Percentiles rank a stretch among this genome's conserved stretches.
These are phyloP conservation scores for Venturia aucupariae DNA, from an alignment of 2,329 filamentous ascomycete species.

Conservation along the genomic window DNA sequence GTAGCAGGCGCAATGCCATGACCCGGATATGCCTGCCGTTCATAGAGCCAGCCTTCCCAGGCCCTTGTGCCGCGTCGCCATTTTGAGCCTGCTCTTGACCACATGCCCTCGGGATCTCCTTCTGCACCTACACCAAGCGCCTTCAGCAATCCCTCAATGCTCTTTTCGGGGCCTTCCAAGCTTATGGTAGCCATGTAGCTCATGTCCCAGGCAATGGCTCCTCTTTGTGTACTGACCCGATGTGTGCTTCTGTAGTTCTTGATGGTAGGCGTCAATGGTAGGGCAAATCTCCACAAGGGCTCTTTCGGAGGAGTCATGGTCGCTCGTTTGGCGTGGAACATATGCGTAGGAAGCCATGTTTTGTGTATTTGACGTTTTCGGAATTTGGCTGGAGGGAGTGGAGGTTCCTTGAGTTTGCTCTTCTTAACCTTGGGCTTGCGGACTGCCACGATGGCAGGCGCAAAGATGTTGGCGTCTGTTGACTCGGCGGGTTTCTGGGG, in stretches of 20 bases:
- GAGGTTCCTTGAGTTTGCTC: conserved; percentile 57
- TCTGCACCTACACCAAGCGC: conserved; percentile 49
- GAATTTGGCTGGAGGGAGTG: conserved; percentile 58
- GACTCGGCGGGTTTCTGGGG: background rate
- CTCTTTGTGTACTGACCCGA: conserved; percentile 63
- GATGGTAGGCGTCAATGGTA: conserved; percentile 76
- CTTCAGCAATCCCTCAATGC: conserved; percentile 57
- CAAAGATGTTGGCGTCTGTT: conserved; percentile 22
- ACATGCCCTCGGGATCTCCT: conserved; percentile 45
- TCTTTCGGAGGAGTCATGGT: conserved; percentile 72
- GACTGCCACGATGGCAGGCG: conserved; percentile 22
- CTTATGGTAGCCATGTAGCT: conserved; percentile 88
- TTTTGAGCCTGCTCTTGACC: conserved; percentile 55
- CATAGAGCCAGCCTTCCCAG: conserved; percentile 50
- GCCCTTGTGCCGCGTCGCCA: conserved; percentile 58
- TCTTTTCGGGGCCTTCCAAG: conserved; percentile 56
- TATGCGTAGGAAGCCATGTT: conserved; percentile 88
- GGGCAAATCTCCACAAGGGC: conserved; percentile 81
- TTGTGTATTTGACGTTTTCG: conserved; percentile 80
- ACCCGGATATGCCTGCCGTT: conserved; percentile 43
- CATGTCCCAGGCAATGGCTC: conserved; percentile 82
- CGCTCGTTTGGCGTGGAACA: conserved; percentile 88
- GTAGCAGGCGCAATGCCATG: conserved; percentile 59
- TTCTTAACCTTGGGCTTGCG: conserved; percentile 58
- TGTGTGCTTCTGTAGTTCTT: conserved; percentile 87